A percentile compares a stretch with the other conserved stretches of the same genome.
These are phyloP conservation scores for Talaromyces marneffei DNA, from an alignment of 2,329 filamentous ascomycete genomes.

Conservation along the genomic window DNA sequence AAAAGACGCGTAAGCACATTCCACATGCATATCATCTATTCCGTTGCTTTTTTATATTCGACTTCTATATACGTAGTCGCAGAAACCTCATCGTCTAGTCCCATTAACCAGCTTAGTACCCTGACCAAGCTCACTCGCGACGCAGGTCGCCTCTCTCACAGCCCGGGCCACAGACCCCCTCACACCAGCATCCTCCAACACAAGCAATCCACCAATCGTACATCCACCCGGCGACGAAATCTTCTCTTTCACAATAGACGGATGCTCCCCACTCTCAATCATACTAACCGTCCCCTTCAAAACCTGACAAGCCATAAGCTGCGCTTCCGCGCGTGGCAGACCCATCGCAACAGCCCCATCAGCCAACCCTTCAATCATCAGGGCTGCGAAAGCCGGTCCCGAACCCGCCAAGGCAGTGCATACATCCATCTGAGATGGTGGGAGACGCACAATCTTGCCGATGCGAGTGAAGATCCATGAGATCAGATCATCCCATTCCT, in stretches of 20 bases:
- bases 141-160: slow-evolving; percentile 55
- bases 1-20: neutral
- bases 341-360: slow-evolving; percentile 60
- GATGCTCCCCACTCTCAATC: slow-evolving; percentile 55
- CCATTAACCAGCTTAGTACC: slow-evolving; percentile 49
- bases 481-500: slow-evolving; percentile 40
- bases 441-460: slow-evolving; percentile 45
- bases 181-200: slow-evolving; percentile 54
- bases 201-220: slow-evolving; percentile 57
- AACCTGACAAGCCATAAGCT: slow-evolving; percentile 57
- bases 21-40: neutral
- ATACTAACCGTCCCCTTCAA: slow-evolving; percentile 56
- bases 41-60: neutral
- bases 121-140: slow-evolving; percentile 52
- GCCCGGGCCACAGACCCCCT: slow-evolving; percentile 50
- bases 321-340: slow-evolving; percentile 53
- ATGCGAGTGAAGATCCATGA: slow-evolving; percentile 54
- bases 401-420: slow-evolving; percentile 56
- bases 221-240: slow-evolving; percentile 58
- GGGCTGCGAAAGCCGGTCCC: slow-evolving; percentile 55
- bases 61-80: neutral
- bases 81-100: slow-evolving; percentile 24
- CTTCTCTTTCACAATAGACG: slow-evolving; percentile 55
- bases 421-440: slow-evolving; percentile 51
- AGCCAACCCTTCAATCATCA: slow-evolving; percentile 55